Percentiles rank a stretch among this genome's conserved stretches.
Evolutionary conservation across 495 filamentous ascomycete species (phyloP).

Genomic region (Neurospora sp.): DNA sequence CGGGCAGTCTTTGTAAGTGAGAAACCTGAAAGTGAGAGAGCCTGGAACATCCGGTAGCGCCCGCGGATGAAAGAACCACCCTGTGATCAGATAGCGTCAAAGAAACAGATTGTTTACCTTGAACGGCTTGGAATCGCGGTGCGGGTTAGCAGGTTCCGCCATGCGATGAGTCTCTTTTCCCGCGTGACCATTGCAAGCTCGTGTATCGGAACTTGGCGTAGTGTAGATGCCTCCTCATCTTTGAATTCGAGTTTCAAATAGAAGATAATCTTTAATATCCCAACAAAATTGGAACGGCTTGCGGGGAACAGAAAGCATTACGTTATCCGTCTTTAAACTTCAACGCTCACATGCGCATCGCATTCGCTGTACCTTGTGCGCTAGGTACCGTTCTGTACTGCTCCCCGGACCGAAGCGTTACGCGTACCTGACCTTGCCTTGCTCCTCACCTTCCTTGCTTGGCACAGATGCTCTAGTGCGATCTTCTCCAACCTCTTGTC

Average conservation of each 20-base stretch:
- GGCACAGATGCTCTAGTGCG: background rate
- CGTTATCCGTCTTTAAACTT: background rate
- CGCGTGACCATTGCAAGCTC: background rate
- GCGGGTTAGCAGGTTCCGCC: background rate
- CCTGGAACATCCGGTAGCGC: background rate
- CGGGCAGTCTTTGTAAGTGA: background rate
- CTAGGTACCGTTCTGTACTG: background rate
- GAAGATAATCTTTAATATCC: background rate
- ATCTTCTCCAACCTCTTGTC: background rate
- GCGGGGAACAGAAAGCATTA: background rate
- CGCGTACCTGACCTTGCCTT: background rate
- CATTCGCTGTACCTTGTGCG: background rate
- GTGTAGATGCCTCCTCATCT: background rate
- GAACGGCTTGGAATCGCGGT: background rate
- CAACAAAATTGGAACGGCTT: background rate
- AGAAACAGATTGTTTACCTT: background rate
- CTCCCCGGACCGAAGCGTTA: background rate
- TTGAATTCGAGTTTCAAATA: background rate
- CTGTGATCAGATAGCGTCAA: background rate
- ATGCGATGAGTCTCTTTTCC: background rate
- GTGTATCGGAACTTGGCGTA: background rate
- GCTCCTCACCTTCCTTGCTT: background rate
- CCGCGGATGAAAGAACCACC: background rate
- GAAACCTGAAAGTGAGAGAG: background rate
- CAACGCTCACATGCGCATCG: background rate